Evolutionary conservation across 2,329 filamentous ascomycete genomes (phyloP).

Genomic region (Fusarium nelsonii): DNA sequence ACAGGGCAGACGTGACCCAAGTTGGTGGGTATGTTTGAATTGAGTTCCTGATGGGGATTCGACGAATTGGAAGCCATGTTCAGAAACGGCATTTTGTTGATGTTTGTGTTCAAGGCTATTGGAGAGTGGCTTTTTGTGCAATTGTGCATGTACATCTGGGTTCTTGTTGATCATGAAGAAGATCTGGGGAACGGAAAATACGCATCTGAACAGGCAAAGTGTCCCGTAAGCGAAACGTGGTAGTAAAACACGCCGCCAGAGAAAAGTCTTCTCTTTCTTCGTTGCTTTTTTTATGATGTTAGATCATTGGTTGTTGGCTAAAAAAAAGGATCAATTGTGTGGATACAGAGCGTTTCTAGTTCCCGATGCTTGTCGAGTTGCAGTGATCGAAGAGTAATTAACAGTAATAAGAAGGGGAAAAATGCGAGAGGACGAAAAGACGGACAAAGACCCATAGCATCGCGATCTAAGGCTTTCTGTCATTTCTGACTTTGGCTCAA

Average conservation of each 20-base stretch:
- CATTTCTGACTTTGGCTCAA: slow-evolving; percentile 18
- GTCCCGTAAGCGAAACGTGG: slow-evolving; percentile 19
- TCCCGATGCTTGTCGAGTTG: slow-evolving; percentile 23
- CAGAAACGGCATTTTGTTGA: slow-evolving; percentile 15
- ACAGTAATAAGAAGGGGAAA: neutral
- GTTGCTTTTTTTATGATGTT: slow-evolving; percentile 31
- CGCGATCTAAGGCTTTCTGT: slow-evolving; percentile 11
- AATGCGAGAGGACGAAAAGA: neutral
- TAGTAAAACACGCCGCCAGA: slow-evolving; percentile 18
- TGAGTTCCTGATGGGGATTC: slow-evolving; percentile 11
- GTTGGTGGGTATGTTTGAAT: slow-evolving; percentile 24
- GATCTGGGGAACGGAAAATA: slow-evolving; percentile 26
- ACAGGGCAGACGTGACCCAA: slow-evolving; percentile 24
- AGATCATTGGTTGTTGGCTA: slow-evolving; percentile 24
- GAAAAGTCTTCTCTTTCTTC: slow-evolving; percentile 26
- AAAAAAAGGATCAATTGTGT: slow-evolving; percentile 33
- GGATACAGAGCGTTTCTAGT: slow-evolving; percentile 30
- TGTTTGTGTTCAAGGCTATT: slow-evolving; percentile 8
- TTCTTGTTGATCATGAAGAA: slow-evolving; percentile 26
- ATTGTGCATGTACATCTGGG: neutral
- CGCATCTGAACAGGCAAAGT: neutral
- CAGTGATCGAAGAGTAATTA: slow-evolving; percentile 10
- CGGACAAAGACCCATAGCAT: slow-evolving; percentile 22
- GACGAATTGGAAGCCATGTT: slow-evolving; percentile 12
- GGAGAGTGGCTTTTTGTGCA: slow-evolving; percentile 3